Conservation (phyloP, 164 flowering plant species). For the Santalum album region DNA sequence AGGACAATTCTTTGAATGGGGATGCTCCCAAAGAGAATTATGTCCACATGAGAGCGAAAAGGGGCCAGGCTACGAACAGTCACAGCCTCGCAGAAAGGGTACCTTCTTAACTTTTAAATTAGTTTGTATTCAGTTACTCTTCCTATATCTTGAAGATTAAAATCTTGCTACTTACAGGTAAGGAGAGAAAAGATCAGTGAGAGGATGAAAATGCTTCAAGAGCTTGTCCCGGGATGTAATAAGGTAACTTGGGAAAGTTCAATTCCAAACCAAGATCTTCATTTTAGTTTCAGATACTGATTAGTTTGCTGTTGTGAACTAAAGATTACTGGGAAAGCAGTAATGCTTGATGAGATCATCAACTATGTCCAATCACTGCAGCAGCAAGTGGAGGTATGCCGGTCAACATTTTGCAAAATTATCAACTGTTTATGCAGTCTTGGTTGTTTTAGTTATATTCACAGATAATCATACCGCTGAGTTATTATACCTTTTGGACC, state of each 20-base stretch:
- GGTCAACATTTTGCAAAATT: not conserved
- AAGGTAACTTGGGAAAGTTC: slow-evolving; percentile 39
- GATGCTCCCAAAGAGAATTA: slow-evolving; percentile 63
- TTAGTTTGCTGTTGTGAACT: slow-evolving; percentile 3
- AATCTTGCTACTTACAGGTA: slow-evolving; percentile 37
- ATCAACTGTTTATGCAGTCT: not conserved
- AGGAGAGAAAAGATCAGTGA: slow-evolving; percentile 96
- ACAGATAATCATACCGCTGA: not conserved
- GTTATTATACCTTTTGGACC: no score
- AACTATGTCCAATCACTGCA: slow-evolving; percentile 97
- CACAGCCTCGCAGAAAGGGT: slow-evolving; percentile 99
- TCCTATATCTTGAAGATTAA: slow-evolving; percentile 7
- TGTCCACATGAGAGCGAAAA: slow-evolving; percentile 84
- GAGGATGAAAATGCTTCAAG: slow-evolving; percentile 95
- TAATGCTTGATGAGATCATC: slow-evolving; percentile 97
- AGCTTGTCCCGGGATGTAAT: slow-evolving; percentile 96
- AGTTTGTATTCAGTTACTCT: not conserved
- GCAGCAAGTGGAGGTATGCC: slow-evolving; percentile 90
- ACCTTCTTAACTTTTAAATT: slow-evolving; percentile 5
- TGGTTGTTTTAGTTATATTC: not conserved
- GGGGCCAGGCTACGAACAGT: slow-evolving; percentile 97
- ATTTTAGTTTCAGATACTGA: not conserved
- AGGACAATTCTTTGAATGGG: slow-evolving; percentile 44
- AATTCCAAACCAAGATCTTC: not conserved
- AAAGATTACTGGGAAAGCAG: slow-evolving; percentile 92